These are phyloP conservation scores for Stagonosporopsis tanaceti DNA, from an alignment of 2,329 filamentous ascomycete species.

Conservation along the genomic window DNA sequence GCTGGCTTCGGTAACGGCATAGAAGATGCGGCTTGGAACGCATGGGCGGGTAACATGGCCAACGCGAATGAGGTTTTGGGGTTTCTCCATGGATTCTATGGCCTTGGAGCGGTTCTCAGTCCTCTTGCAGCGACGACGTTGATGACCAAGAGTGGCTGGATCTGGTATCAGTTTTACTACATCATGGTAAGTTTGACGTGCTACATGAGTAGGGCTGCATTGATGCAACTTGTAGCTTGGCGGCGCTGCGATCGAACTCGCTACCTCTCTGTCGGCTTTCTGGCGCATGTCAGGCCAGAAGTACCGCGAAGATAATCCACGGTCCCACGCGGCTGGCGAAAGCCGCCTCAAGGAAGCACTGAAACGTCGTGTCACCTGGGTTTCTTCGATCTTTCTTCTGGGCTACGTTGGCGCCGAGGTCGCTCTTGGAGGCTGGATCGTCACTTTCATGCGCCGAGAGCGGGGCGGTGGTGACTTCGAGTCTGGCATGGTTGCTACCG, in stretches of 20 bases:
- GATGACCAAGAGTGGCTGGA: slow-evolving; percentile 65
- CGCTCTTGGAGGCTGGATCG: slow-evolving; percentile 78
- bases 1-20: slow-evolving; percentile 75
- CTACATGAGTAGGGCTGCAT: neutral
- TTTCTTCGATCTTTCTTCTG: slow-evolving; percentile 74
- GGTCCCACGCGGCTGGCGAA: slow-evolving; percentile 49
- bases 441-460: slow-evolving; percentile 80
- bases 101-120: slow-evolving; percentile 71
- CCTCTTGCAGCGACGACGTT: slow-evolving; percentile 74
- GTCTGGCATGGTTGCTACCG: slow-evolving; percentile 75
- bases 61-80: slow-evolving; percentile 76
- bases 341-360: slow-evolving; percentile 60
- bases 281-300: slow-evolving; percentile 65
- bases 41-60: slow-evolving; percentile 72
- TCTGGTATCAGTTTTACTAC: slow-evolving; percentile 79
- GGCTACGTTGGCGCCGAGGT: slow-evolving; percentile 81
- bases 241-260: slow-evolving; percentile 63
- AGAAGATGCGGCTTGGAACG: slow-evolving; percentile 66
- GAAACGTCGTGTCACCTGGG: slow-evolving; percentile 66
- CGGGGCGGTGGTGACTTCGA: slow-evolving; percentile 72
- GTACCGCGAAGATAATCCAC: slow-evolving; percentile 60
- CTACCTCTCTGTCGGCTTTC: slow-evolving; percentile 63
- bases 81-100: slow-evolving; percentile 74
- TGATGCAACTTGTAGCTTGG: slow-evolving; percentile 40
- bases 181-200: slow-evolving; percentile 64